Conservation (phyloP, 2,329 filamentous ascomycete genomes). For the Chaetomium sp. region DNA sequence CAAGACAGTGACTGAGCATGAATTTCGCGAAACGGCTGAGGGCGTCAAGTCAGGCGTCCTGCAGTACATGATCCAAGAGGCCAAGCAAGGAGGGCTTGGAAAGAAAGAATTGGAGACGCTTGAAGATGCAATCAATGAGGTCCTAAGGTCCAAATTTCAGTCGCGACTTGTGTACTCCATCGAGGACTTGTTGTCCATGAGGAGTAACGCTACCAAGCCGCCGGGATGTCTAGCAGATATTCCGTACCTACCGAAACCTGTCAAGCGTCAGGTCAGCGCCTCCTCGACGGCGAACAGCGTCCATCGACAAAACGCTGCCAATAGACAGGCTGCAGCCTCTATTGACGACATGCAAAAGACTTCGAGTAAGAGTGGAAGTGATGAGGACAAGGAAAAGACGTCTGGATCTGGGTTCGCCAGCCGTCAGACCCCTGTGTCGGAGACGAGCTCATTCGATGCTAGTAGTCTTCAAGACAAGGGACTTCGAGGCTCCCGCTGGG, state of each 20-base stretch:
- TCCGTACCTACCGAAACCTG: background rate
- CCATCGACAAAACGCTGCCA: no score
- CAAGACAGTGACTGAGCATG: background rate
- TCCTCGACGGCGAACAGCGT: background rate
- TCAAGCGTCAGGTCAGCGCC: background rate
- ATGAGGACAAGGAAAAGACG: no score
- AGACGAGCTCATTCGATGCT: no score
- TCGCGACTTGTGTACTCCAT: slow-evolving; percentile 1
- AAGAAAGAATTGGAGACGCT: background rate
- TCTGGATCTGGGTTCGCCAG: no score
- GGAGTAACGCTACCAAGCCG: background rate
- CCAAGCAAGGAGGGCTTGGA: background rate
- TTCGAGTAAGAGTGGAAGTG: no score
- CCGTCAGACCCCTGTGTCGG: no score
- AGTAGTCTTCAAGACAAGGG: background rate
- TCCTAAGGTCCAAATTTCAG: background rate
- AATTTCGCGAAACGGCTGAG: background rate
- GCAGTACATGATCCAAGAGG: background rate
- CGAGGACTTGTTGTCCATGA: slow-evolving; percentile 8
- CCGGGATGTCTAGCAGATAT: slow-evolving; percentile 3
- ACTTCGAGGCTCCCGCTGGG: slow-evolving; percentile 15
- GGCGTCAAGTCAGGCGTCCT: slow-evolving; percentile 4
- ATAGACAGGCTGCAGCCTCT: no score
- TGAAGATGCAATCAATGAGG: background rate
- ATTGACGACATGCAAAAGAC: no score